These are phyloP conservation scores for Rhodotorula sp. DNA, from an alignment of 1,284 basidiomycete species.

Conservation along the genomic window DNA sequence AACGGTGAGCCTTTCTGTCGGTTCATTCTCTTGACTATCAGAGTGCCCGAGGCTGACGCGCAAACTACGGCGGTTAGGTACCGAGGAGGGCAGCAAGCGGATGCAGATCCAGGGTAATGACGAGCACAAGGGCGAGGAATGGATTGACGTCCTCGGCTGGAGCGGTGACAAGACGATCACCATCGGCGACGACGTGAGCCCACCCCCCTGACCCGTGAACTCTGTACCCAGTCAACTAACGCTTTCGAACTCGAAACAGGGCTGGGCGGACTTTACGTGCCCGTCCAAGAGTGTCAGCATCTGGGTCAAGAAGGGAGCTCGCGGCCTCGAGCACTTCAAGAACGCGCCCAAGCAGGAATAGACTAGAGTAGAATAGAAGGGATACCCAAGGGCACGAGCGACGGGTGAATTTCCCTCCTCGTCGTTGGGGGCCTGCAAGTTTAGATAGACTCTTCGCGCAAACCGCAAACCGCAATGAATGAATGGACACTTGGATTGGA, in stretches of 20 bases:
- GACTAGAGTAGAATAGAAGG: neutral
- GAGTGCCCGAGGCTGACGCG: no score
- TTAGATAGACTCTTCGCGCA: no score
- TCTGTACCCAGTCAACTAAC: neutral
- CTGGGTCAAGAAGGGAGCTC: conserved; percentile 56
- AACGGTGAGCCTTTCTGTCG: conserved; percentile 47
- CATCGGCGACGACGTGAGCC: conserved; percentile 55
- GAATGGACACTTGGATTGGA: no score
- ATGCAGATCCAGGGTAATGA: conserved; percentile 49
- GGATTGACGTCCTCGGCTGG: conserved; percentile 61
- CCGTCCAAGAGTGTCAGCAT: conserved; percentile 55
- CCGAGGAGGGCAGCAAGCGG: conserved; percentile 27
- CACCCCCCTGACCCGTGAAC: no score
- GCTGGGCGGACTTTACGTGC: conserved; percentile 53
- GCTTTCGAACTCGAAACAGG: neutral
- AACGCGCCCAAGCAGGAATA: conserved; percentile 16
- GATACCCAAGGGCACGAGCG: no score
- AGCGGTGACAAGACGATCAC: conserved; percentile 54
- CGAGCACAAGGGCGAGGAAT: conserved; percentile 58
- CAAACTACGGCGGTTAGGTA: no score
- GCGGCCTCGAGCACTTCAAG: conserved; percentile 54
- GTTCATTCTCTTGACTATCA: no score
- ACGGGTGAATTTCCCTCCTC: no score
- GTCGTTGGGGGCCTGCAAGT: no score
- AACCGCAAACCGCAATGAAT: no score